Conservation (phyloP, 2,329 filamentous ascomycete genomes). For the Raffaelea arxii region DNA sequence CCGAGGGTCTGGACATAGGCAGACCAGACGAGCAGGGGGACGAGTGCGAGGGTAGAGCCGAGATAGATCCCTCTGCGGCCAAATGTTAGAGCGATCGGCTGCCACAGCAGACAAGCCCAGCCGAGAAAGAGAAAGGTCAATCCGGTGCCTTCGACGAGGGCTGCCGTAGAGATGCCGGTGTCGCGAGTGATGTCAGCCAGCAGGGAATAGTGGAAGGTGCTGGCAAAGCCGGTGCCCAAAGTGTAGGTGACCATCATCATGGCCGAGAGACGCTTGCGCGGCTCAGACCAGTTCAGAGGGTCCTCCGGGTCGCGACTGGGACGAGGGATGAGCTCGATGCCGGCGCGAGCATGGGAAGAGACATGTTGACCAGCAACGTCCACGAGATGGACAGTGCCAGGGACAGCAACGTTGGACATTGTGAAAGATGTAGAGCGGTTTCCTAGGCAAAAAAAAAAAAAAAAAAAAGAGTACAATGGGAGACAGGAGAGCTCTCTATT, state of each 20-base stretch:
- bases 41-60: conserved; percentile 17
- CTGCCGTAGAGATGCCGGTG: conserved; percentile 32
- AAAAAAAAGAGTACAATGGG: neutral
- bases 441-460: neutral
- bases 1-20: conserved; percentile 27
- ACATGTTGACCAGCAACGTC: conserved; percentile 22
- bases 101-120: conserved; percentile 36
- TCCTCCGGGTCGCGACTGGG: conserved; percentile 37
- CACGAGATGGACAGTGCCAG: conserved; percentile 33
- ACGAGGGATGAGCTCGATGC: conserved; percentile 15
- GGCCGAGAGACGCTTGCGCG: conserved; percentile 36
- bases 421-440: neutral
- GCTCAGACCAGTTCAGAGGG: conserved; percentile 40
- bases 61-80: conserved; percentile 21
- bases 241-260: conserved; percentile 27
- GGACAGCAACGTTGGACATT: conserved; percentile 8
- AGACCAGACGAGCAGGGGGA: conserved; percentile 25
- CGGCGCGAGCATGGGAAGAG: conserved; percentile 17
- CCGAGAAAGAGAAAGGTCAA: conserved; percentile 35
- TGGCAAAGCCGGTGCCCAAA: conserved; percentile 36
- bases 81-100: conserved; percentile 35
- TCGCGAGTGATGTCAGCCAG: conserved; percentile 34
- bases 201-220: conserved; percentile 38
- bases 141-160: conserved; percentile 38
- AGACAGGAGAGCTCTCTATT: neutral